These are phyloP conservation scores for Mortierella polycephala DNA, from an alignment of 371 early-diverging fungal genomes.

Conservation along the genomic window DNA sequence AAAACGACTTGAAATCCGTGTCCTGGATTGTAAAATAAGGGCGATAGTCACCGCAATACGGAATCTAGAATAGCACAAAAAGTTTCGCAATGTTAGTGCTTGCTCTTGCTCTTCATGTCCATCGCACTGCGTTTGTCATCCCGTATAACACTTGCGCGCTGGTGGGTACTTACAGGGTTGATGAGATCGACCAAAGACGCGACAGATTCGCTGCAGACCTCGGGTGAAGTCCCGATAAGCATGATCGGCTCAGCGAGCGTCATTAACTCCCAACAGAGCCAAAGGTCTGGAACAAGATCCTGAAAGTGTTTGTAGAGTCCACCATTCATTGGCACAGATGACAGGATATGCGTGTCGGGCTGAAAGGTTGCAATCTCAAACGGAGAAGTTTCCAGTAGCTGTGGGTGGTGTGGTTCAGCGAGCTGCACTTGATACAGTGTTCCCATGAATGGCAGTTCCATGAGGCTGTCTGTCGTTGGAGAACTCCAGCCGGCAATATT, in stretches of 20 bases:
- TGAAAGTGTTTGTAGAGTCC: constrained; percentile 83
- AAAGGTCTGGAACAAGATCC: constrained; percentile 82
- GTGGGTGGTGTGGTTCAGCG: constrained; percentile 81
- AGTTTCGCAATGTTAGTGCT: not conserved
- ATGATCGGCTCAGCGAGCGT: constrained; percentile 92
- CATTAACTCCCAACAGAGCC: constrained; percentile 95
- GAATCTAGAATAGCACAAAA: constrained; percentile 64
- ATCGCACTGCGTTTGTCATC: not conserved
- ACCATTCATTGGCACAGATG: constrained; percentile 70
- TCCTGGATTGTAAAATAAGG: constrained; percentile 98
- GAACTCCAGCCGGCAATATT: constrained; percentile 82
- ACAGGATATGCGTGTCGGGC: constrained; percentile 80
- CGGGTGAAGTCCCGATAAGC: constrained; percentile 90
- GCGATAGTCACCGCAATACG: constrained; percentile 94
- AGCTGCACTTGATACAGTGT: constrained; percentile 75
- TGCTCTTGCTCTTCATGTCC: not conserved
- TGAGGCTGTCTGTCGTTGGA: constrained; percentile 58
- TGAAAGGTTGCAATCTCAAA: constrained; percentile 76
- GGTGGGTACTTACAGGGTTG: constrained; percentile 78
- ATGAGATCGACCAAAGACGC: constrained; percentile 90
- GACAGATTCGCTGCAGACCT: constrained; percentile 86
- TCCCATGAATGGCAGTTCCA: constrained; percentile 84
- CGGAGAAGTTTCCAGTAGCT: constrained; percentile 81
- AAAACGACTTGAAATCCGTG: constrained; percentile 84
- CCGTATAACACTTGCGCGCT: not conserved